A percentile compares a stretch with the other conserved stretches of the same genome.
Conservation (phyloP, 768 basidiomycete genomes). For the Hericium rajendrae region DNA sequence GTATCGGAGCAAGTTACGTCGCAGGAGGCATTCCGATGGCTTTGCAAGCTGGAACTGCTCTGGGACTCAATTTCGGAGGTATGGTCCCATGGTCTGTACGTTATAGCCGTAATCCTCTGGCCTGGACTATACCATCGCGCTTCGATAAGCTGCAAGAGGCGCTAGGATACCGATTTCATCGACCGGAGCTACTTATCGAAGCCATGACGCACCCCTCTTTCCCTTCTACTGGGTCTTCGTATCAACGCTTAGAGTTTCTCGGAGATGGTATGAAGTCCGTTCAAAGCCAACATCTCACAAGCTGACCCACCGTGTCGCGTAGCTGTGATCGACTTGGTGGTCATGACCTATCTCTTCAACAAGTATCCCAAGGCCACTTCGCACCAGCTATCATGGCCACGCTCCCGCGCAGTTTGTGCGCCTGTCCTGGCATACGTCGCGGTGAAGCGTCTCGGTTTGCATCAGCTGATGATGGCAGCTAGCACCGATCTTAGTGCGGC, state of each 20-base stretch:
- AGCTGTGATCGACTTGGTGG: conserved; percentile 67
- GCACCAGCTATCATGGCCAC: conserved; percentile 64
- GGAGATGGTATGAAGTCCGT: conserved; percentile 61
- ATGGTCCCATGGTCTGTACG: conserved; percentile 57
- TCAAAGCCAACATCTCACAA: not conserved
- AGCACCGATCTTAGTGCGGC: conserved; percentile 57
- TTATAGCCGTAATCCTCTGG: conserved; percentile 28
- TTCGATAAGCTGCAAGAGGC: conserved; percentile 48
- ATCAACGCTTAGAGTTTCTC: conserved; percentile 82
- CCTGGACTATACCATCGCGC: conserved; percentile 32
- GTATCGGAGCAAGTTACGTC: conserved; percentile 67
- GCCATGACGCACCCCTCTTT: conserved; percentile 86
- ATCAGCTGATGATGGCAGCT: conserved; percentile 62
- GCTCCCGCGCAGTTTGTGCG: conserved; percentile 63
- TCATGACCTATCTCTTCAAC: conserved; percentile 60
- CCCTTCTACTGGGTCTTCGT: conserved; percentile 42
- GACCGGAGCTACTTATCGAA: conserved; percentile 55
- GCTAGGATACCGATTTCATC: conserved; percentile 63
- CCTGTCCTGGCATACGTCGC: conserved; percentile 62
- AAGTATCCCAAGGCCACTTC: conserved; percentile 67
- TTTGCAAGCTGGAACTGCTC: conserved; percentile 48
- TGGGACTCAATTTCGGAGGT: conserved; percentile 71
- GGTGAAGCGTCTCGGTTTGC: conserved; percentile 53
- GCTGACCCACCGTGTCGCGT: conserved; percentile 8
- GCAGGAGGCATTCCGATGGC: conserved; percentile 66